phyloP scores from a whole-genome alignment of 306 rosid genomes.

The Pyrus betulifolia region DNA sequence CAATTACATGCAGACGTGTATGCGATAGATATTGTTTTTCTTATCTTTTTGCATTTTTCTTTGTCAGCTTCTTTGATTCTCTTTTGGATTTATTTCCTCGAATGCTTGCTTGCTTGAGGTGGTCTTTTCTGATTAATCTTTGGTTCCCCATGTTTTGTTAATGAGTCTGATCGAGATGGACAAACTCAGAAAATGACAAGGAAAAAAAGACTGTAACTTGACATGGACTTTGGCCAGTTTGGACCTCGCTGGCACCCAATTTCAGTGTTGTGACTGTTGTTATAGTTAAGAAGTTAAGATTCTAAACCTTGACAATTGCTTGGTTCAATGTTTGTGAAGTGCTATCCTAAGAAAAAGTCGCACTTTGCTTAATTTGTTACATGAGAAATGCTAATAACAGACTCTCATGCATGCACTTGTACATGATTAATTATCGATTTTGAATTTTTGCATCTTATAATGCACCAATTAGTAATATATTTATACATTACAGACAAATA shows the following conservation, averaged over 20 bases:
- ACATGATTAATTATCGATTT: no score
- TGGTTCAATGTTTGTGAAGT: not conserved
- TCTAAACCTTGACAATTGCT: not conserved
- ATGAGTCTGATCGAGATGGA: not conserved
- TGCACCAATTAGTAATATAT: no score
- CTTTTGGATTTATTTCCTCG: slow-evolving; percentile 30
- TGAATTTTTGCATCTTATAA: no score
- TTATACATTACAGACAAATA: no score
- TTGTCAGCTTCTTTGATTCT: slow-evolving; percentile 17
- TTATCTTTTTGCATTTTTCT: slow-evolving; percentile 19
- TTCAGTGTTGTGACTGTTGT: not conserved
- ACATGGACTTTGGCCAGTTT: slow-evolving; percentile 18
- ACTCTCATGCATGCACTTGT: not conserved
- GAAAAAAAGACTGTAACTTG: slow-evolving; percentile 11
- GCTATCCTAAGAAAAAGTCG: not conserved
- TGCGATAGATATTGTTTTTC: slow-evolving; percentile 22
- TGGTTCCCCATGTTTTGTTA: not conserved
- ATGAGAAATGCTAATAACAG: not conserved
- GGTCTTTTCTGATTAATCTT: not conserved
- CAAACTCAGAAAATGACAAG: not conserved
- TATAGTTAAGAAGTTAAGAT: not conserved
- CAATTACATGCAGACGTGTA: slow-evolving; percentile 62
- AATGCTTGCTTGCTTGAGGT: slow-evolving; percentile 21
- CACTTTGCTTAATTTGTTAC: not conserved
- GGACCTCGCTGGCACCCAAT: slow-evolving; percentile 1